These are phyloP conservation scores for Cryptomeria japonica DNA, from an alignment of 75 land plant genomes.

Conservation along the genomic window DNA sequence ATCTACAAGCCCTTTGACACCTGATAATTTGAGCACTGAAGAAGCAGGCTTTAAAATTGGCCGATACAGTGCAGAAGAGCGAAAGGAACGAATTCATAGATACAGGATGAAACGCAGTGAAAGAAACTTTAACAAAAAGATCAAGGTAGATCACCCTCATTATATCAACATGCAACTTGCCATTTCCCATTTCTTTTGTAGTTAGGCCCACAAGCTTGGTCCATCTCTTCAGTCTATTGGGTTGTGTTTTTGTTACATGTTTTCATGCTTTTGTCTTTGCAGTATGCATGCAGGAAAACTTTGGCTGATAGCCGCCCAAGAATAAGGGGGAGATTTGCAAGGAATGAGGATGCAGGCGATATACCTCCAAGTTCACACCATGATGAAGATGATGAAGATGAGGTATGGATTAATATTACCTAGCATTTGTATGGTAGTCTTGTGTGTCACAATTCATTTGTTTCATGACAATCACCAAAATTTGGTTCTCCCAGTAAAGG, in stretches of 20 bases:
- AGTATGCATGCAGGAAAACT: conserved; percentile 97
- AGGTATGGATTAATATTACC: not conserved
- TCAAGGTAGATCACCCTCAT: conserved; percentile 57
- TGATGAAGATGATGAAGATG: conserved; percentile 27
- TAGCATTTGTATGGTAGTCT: not conserved
- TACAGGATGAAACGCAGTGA: conserved; percentile 91
- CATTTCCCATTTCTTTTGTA: not conserved
- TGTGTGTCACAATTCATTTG: not conserved
- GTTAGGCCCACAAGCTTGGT: not conserved
- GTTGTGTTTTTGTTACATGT: not conserved
- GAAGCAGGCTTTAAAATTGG: conserved; percentile 62
- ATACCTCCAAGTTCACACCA: conserved; percentile 11
- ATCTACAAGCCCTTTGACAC: conserved; percentile 12
- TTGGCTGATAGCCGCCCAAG: conserved; percentile 93
- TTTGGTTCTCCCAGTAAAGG: not conserved
- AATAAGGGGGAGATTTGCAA: conserved; percentile 90
- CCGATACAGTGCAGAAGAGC: conserved; percentile 74
- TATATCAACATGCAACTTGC: not conserved
- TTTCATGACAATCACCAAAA: not conserved
- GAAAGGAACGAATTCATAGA: conserved; percentile 77
- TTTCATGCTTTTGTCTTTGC: conserved; percentile 16
- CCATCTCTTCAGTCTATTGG: not conserved
- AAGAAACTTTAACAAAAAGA: conserved; percentile 95
- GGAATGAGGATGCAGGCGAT: conserved; percentile 69
- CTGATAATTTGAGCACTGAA: conserved; percentile 44